A percentile compares a stretch with the other conserved stretches of the same genome.
These are phyloP conservation scores for Magnaporthiopsis poae DNA, from an alignment of 2,329 filamentous ascomycete genomes.

Conservation along the genomic window DNA sequence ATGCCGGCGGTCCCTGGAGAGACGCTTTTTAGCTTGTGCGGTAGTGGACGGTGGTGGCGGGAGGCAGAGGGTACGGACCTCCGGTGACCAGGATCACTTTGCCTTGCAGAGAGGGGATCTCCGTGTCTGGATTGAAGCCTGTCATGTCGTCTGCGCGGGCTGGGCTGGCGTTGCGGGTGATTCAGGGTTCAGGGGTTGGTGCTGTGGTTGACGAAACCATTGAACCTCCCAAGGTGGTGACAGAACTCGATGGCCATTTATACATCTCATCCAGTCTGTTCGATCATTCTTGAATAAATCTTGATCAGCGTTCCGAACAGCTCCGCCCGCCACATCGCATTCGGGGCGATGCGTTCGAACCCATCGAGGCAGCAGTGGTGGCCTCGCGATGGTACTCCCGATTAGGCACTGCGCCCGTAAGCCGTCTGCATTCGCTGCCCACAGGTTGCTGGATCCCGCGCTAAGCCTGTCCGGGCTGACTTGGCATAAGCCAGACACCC, in stretches of 20 bases:
- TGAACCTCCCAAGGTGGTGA: background rate
- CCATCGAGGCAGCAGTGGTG: background rate
- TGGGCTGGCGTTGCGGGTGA: no score
- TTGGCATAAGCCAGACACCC: background rate
- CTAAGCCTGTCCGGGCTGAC: background rate
- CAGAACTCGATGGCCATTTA: background rate
- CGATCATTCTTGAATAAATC: background rate
- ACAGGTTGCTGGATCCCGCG: background rate
- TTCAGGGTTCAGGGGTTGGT: background rate
- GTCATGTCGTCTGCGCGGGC: background rate
- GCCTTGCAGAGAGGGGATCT: conserved; percentile 27
- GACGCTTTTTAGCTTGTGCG: background rate
- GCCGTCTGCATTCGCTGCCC: background rate
- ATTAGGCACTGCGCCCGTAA: background rate
- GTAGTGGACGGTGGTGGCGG: background rate
- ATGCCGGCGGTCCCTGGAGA: conserved; percentile 28
- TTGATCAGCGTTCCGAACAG: background rate
- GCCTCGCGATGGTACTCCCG: background rate
- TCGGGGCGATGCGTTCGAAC: background rate
- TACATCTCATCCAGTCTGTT: background rate
- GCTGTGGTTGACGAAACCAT: background rate
- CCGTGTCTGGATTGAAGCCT: conserved; percentile 22
- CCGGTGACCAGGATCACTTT: conserved; percentile 34
- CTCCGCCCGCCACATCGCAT: background rate
- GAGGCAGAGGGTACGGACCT: conserved; percentile 16